Percentiles rank a stretch among this genome's conserved stretches.
phyloP scores from a whole-genome alignment of 2,329 filamentous ascomycete species.

The Herpotrichia juniperi region DNA sequence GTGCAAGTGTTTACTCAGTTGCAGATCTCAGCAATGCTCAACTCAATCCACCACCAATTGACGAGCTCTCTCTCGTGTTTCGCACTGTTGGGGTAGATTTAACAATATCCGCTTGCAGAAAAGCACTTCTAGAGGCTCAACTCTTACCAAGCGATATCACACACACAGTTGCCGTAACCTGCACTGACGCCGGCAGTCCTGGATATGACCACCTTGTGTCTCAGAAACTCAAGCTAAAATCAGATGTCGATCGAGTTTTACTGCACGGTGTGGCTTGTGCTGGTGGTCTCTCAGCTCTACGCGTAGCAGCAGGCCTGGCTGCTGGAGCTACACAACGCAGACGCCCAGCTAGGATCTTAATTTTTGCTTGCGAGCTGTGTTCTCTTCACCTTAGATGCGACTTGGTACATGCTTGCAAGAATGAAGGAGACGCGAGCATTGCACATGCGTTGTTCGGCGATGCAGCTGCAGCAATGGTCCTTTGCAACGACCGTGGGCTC shows the following conservation, averaged over 20 bases:
- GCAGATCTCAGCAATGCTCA: conserved; percentile 11
- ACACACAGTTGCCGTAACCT: conserved; percentile 47
- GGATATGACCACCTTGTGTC: conserved; percentile 47
- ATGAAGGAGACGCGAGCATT: conserved; percentile 63
- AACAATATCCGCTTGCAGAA: conserved; percentile 36
- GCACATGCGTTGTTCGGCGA: conserved; percentile 72
- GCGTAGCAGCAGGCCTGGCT: conserved; percentile 67
- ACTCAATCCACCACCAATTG: conserved; percentile 19
- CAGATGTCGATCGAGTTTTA: conserved; percentile 40
- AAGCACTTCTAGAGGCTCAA: conserved; percentile 39
- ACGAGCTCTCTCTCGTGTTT: conserved; percentile 34
- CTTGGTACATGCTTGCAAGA: conserved; percentile 61
- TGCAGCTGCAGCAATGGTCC: conserved; percentile 68
- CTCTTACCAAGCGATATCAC: conserved; percentile 36
- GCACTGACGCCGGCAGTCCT: conserved; percentile 45
- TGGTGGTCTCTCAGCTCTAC: conserved; percentile 42
- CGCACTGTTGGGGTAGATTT: conserved; percentile 37
- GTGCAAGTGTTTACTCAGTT: conserved; percentile 14
- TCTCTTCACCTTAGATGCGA: conserved; percentile 66
- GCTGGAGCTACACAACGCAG: conserved; percentile 65
- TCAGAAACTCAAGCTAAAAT: conserved; percentile 34
- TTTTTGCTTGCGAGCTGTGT: conserved; percentile 65
- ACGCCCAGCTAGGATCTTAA: conserved; percentile 67
- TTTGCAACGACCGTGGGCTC: conserved; percentile 67
- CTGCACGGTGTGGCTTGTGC: conserved; percentile 49